These are phyloP conservation scores for Dovyalis caffra DNA, from an alignment of 345 rosid genomes.

Conservation along the genomic window DNA sequence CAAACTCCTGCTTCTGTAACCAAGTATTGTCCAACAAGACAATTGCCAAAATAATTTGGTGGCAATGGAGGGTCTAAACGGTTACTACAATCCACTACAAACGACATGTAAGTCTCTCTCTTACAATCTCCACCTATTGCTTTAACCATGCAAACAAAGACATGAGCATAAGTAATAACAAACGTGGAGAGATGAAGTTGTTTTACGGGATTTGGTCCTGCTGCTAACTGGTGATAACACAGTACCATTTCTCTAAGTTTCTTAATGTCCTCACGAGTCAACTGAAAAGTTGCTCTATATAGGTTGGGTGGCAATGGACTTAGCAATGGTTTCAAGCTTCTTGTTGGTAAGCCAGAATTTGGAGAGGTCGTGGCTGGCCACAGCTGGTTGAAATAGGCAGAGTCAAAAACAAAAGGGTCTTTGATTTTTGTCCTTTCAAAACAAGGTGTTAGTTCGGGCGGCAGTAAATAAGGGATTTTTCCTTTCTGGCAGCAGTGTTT, in stretches of 20 bases:
- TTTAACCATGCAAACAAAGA: constrained; percentile 25
- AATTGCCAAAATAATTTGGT: constrained; percentile 40
- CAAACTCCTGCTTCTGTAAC: constrained; percentile 7
- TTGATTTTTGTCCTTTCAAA: too few species aligned
- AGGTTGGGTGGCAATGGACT: constrained; percentile 8
- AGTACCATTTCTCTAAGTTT: constrained; percentile 28
- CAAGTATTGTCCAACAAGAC: constrained; percentile 7
- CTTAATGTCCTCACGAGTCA: constrained; percentile 29
- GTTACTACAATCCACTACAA: constrained; percentile 33
- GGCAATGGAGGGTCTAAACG: constrained; percentile 44
- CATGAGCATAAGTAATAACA: constrained; percentile 35
- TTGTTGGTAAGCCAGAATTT: too few species aligned
- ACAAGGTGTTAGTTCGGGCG: too few species aligned
- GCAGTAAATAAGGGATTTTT: too few species aligned
- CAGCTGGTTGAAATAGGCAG: too few species aligned
- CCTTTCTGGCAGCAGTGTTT: background rate
- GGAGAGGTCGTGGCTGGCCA: too few species aligned
- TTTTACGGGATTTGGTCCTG: too few species aligned
- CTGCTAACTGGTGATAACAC: background rate
- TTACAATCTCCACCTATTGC: constrained; percentile 23
- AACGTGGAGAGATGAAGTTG: constrained; percentile 31
- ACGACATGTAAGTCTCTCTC: constrained; percentile 2
- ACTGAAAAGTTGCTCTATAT: constrained; percentile 30
- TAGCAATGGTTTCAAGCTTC: too few species aligned
- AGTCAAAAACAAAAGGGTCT: too few species aligned